Evolutionary conservation across 768 basidiomycete genomes (phyloP), one percentile per base, ranked within the genome.

Genomic region (Trametes cubensis): DNA sequence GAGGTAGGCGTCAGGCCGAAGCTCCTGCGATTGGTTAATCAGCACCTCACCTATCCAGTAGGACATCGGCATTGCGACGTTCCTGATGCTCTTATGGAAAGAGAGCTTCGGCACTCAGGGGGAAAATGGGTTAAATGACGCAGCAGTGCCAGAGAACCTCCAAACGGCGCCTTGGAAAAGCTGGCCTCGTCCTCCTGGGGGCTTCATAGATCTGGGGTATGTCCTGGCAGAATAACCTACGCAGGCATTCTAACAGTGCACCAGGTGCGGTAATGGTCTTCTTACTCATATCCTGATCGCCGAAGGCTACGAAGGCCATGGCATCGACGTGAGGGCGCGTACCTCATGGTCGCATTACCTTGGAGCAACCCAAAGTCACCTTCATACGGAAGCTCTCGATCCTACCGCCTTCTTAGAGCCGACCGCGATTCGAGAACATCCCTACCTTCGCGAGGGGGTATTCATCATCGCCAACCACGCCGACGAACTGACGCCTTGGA

Each of bases 381-480:
- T 98, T 0, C 80, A 83, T 39, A 85, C 94, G 6, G 78, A 84
- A 63, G 82, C 92, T 0, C 83, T 97, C 66, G 83, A 95, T 66
- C 93, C 94, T 0, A 81, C 69, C 18, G 40, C 47, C 68, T 67
- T 46, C 51, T 46, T 55, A 23, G 57, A 8, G 10, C 30, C 40
- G 17, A 40, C 40, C 4, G 7, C 26, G 1, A 7, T 45, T 8
- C 49, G 41, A 39, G 30, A 58, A 10, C 42, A 70, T 39, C 69
- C 77, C 26, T 72, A 73, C 51, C 71, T 85, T 53, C 70, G 69
- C 8, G 76, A 78, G 0, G 85, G 80, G 0, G 75, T 79, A 3
- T 98, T 97, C 75, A 75, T 98, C 60, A 90, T 98, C 52, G 94
- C 92, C 11, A 98, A 98, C 76, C 96, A 98, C 73, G 90, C 95